Conservation (phyloP, 495 filamentous ascomycete species). For the Daldinia decipiens region DNA sequence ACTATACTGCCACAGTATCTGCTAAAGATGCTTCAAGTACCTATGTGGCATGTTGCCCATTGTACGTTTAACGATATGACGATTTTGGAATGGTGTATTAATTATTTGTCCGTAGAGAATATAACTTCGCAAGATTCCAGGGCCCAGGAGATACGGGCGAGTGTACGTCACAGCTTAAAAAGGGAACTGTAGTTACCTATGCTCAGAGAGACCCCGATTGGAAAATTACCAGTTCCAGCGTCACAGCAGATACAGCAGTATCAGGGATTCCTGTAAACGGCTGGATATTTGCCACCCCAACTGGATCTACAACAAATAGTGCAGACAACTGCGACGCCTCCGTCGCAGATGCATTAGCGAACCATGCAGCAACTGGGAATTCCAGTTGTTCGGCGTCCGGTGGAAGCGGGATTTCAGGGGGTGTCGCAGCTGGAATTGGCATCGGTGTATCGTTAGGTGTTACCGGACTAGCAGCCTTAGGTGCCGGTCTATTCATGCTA, state of each 20-base stretch:
- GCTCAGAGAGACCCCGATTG: conserved; percentile 15
- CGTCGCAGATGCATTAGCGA: conserved; percentile 30
- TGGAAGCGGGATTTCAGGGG: conserved; percentile 27
- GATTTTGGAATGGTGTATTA: conserved; percentile 8
- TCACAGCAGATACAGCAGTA: conserved; percentile 22
- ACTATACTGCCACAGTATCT: conserved; percentile 43
- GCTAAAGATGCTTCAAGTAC: conserved; percentile 40
- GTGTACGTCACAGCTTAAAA: conserved; percentile 42
- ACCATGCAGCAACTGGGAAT: conserved; percentile 20
- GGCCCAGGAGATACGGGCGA: conserved; percentile 34
- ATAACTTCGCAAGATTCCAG: conserved; percentile 28
- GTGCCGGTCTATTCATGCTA: conserved; percentile 38
- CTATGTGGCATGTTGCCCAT: conserved; percentile 46
- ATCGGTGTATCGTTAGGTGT: conserved; percentile 41
- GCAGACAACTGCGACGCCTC: conserved; percentile 31
- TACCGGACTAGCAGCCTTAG: conserved; percentile 38
- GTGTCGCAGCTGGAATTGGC: conserved; percentile 42
- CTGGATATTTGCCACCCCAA: conserved; percentile 37
- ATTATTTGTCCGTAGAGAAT: conserved; percentile 31
- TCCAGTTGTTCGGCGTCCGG: conserved; percentile 10
- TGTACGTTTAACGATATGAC: conserved; percentile 33
- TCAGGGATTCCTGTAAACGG: conserved; percentile 44
- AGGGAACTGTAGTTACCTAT: conserved; percentile 35
- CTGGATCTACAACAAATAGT: conserved; percentile 16
- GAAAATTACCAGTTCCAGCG: conserved; percentile 31